A percentile compares a stretch with the other conserved stretches of the same genome.
Conservation (phyloP, 352 stramenopile genomes). For the Pythium rhizo-oryzae region DNA sequence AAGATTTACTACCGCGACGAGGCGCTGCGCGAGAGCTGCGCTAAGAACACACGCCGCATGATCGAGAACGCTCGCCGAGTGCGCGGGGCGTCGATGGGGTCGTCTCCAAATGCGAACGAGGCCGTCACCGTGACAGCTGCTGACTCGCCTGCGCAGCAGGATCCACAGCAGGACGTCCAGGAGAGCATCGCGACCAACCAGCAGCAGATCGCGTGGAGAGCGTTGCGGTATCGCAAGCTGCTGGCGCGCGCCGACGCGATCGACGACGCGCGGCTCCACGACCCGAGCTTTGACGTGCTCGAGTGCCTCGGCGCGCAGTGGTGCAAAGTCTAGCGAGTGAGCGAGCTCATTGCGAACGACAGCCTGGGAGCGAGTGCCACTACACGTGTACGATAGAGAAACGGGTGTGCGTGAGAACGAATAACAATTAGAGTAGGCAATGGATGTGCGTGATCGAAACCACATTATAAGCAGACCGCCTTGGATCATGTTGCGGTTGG, state of each 20-base stretch:
- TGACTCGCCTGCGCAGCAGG: too few species aligned
- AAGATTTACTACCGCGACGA: constrained; percentile 39
- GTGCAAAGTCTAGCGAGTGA: constrained; percentile 29
- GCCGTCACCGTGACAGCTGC: too few species aligned
- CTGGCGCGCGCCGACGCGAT: constrained; percentile 31
- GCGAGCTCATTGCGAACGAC: not conserved
- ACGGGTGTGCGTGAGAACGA: too few species aligned
- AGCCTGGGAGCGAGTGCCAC: not conserved
- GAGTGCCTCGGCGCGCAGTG: constrained; percentile 34
- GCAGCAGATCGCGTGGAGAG: constrained; percentile 37
- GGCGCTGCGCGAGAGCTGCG: constrained; percentile 28
- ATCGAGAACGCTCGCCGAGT: constrained; percentile 24
- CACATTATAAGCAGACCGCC: too few species aligned
- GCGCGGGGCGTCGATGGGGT: not conserved
- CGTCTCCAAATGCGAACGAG: too few species aligned
- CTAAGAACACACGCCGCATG: constrained; percentile 36
- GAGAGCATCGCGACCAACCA: constrained; percentile 14
- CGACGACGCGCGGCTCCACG: constrained; percentile 30
- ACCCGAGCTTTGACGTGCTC: constrained; percentile 43
- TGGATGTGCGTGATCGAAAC: not conserved
- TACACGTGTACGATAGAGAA: too few species aligned
- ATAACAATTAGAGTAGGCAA: too few species aligned
- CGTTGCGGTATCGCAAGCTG: constrained; percentile 41
- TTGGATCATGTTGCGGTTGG: too few species aligned
- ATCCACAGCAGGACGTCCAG: not conserved